Percentiles rank a stretch among this genome's conserved stretches.
These are phyloP conservation scores for Colletotrichum siamense DNA, from an alignment of 2,329 filamentous ascomycete genomes.

Conservation along the genomic window DNA sequence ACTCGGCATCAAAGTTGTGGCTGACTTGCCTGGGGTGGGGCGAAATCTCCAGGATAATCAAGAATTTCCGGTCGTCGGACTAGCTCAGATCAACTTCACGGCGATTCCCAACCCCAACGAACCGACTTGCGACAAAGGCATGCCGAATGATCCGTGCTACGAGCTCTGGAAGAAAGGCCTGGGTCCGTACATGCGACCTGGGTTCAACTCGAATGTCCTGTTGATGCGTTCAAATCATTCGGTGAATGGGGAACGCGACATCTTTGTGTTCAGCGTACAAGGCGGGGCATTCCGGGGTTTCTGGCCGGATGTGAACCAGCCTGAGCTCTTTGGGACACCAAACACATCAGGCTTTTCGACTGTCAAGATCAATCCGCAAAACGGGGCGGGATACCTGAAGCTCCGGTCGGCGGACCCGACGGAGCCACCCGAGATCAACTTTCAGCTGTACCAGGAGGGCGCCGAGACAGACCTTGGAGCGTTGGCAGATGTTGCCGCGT, in stretches of 20 bases:
- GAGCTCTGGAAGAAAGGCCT: constrained; percentile 37
- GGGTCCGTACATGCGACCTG: constrained; percentile 28
- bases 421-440: constrained; percentile 67
- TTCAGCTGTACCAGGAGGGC: constrained; percentile 59
- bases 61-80: constrained; percentile 37
- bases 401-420: constrained; percentile 65
- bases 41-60: constrained; percentile 55
- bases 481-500: constrained; percentile 31
- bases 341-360: background rate
- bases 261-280: constrained; percentile 59
- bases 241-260: constrained; percentile 49
- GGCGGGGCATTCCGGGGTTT: constrained; percentile 48
- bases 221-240: constrained; percentile 23
- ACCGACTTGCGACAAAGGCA: constrained; percentile 33
- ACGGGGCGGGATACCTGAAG: constrained; percentile 65
- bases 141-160: constrained; percentile 40
- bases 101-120: constrained; percentile 23
- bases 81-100: constrained; percentile 21
- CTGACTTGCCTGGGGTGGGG: constrained; percentile 46
- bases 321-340: background rate
- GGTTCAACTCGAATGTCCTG: background rate
- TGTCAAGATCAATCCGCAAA: constrained; percentile 44
- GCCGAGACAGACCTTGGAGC: constrained; percentile 49
- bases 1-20: constrained; percentile 56
- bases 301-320: constrained; percentile 4